phyloP scores from a whole-genome alignment of 768 basidiomycete species.

The Lactarius tabidus region DNA sequence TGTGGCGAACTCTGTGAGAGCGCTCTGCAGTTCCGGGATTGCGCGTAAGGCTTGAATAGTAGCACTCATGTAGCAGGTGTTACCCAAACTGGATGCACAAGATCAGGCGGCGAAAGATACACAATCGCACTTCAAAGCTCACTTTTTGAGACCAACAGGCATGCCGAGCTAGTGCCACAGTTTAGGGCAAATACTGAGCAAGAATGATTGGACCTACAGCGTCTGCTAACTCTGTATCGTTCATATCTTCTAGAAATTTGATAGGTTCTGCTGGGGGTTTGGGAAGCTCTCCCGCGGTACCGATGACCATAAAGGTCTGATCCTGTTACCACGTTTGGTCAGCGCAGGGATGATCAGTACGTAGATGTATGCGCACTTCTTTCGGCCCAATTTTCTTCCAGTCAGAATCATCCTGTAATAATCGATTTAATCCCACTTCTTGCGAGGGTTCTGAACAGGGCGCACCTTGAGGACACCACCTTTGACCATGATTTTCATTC shows the following conservation, averaged over 20 bases:
- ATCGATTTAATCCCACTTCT: background rate
- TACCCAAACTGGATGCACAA: constrained; percentile 51
- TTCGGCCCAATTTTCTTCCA: constrained; percentile 85
- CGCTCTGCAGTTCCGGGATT: constrained; percentile 81
- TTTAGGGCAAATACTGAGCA: background rate
- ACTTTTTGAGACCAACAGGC: constrained; percentile 80
- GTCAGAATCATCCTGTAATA: constrained; percentile 71
- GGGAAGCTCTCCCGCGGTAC: constrained; percentile 88
- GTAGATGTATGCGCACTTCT: constrained; percentile 45
- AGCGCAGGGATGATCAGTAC: background rate
- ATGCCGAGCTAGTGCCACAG: constrained; percentile 47
- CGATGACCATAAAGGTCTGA: constrained; percentile 90
- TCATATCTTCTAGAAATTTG: constrained; percentile 92
- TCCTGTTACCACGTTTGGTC: constrained; percentile 46
- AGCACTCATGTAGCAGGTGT: constrained; percentile 98
- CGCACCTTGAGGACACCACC: constrained; percentile 83
- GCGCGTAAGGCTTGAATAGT: constrained; percentile 91
- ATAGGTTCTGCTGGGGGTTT: constrained; percentile 76
- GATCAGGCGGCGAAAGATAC: constrained; percentile 31
- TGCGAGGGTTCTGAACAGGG: constrained; percentile 4
- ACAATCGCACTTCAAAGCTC: constrained; percentile 26
- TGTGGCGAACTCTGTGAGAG: constrained; percentile 55
- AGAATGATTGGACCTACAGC: constrained; percentile 48
- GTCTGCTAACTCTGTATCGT: constrained; percentile 73
- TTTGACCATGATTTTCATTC: constrained; percentile 98